Evolutionary conservation across 1,284 basidiomycete genomes (phyloP).

Genomic region (Pascua sp.): DNA sequence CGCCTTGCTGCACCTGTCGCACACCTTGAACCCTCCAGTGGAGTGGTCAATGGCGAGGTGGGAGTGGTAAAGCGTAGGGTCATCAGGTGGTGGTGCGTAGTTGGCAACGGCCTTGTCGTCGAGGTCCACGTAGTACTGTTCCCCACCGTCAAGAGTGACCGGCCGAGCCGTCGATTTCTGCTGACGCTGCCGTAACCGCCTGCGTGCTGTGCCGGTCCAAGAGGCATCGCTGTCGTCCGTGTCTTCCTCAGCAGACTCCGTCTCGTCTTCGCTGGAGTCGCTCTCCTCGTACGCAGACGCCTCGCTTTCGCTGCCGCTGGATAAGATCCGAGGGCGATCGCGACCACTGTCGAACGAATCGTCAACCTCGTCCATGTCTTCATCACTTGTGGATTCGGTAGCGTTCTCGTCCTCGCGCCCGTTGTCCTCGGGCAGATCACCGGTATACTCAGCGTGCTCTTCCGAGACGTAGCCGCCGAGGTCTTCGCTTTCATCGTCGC

Average conservation of each 20-base stretch:
- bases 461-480: too few species aligned
- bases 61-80: neutral
- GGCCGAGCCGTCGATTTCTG: conserved; percentile 1
- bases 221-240: neutral
- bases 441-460: too few species aligned
- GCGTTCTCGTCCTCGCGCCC: neutral
- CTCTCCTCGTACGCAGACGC: neutral
- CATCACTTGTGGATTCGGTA: neutral
- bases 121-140: neutral
- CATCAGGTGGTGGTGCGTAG: conserved; percentile 2
- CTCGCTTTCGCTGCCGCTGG: too few species aligned
- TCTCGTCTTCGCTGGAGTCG: neutral
- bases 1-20: neutral
- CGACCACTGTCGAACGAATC: neutral
- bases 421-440: neutral
- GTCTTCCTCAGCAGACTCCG: neutral
- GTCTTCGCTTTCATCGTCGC: too few species aligned
- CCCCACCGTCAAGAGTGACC: neutral
- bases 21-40: neutral
- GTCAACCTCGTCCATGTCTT: neutral
- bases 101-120: neutral
- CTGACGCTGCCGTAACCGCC: neutral
- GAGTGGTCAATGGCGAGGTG: neutral
- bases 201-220: neutral
- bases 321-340: too few species aligned